These are phyloP conservation scores for Nannochloropsis granulata DNA, from an alignment of 108 stramenopile species.

Conservation along the genomic window DNA sequence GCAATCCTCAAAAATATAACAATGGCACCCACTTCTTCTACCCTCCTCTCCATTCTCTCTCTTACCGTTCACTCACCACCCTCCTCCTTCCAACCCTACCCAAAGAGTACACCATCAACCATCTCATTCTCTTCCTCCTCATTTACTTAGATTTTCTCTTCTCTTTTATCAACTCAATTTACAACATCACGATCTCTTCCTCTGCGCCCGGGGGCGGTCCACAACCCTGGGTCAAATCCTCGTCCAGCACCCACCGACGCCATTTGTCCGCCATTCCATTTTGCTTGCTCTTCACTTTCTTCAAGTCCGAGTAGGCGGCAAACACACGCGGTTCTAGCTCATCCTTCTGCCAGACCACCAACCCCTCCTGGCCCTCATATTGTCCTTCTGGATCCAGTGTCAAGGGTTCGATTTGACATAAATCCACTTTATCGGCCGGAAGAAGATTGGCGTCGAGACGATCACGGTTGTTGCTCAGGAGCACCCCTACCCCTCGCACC, in stretches of 20 bases:
- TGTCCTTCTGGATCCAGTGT: neutral
- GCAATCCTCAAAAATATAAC: too few relatives aligned
- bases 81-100: too few relatives aligned
- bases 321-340: neutral
- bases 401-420: neutral
- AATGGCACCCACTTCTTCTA: too few relatives aligned
- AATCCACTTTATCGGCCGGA: neutral
- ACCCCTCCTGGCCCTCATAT: neutral
- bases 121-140: too few relatives aligned
- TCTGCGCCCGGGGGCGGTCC: neutral
- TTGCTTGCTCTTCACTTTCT: neutral
- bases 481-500: neutral
- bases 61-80: too few relatives aligned
- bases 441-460: neutral
- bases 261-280: neutral
- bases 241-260: neutral
- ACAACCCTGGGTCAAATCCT: neutral
- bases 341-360: neutral
- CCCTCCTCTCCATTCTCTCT: too few relatives aligned
- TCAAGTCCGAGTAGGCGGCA: neutral
- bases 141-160: neutral
- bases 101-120: too few relatives aligned
- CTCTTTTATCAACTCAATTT: neutral
- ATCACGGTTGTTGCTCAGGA: neutral
- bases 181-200: neutral